These are phyloP conservation scores for Jaminaea rosea DNA, from an alignment of 1,284 basidiomycete species.

Conservation along the genomic window DNA sequence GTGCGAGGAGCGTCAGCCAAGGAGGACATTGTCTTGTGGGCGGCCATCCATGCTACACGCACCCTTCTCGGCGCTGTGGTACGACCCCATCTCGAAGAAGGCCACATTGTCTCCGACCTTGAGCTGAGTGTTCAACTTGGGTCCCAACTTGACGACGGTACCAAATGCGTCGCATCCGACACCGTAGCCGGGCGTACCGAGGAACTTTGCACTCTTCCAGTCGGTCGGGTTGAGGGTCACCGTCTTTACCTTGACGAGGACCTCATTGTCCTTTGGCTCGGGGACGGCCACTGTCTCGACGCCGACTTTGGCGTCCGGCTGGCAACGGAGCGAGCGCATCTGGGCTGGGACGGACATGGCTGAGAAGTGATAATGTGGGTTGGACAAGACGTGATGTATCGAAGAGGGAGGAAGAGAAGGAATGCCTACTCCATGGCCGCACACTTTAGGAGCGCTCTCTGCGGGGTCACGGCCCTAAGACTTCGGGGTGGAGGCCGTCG, in stretches of 20 bases:
- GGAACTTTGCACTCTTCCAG: conserved; percentile 47
- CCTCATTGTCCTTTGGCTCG: conserved; percentile 25
- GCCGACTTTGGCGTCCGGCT: conserved; percentile 22
- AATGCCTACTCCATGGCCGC: too few species aligned
- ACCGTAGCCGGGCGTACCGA: conserved; percentile 47
- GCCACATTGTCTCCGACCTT: conserved; percentile 57
- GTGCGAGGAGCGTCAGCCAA: too few species aligned
- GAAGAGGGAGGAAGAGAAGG: too few species aligned
- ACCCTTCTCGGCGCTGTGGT: conserved; percentile 49
- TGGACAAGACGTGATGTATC: too few species aligned
- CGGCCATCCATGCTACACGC: too few species aligned
- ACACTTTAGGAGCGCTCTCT: too few species aligned
- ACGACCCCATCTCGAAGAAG: conserved; percentile 39
- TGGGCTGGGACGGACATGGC: conserved; percentile 8
- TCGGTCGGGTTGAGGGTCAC: conserved; percentile 44
- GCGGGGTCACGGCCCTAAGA: too few species aligned
- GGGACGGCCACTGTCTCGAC: conserved; percentile 19
- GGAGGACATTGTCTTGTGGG: too few species aligned
- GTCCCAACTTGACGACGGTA: conserved; percentile 53
- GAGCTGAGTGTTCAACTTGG: conserved; percentile 38
- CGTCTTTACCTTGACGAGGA: conserved; percentile 24
- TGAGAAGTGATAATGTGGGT: too few species aligned
- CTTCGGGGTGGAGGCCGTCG: too few species aligned
- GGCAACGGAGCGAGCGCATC: conserved; percentile 32
- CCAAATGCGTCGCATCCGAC: conserved; percentile 59